phyloP scores from a whole-genome alignment of 164 flowering plant species.

The Pachysandra terminalis region DNA sequence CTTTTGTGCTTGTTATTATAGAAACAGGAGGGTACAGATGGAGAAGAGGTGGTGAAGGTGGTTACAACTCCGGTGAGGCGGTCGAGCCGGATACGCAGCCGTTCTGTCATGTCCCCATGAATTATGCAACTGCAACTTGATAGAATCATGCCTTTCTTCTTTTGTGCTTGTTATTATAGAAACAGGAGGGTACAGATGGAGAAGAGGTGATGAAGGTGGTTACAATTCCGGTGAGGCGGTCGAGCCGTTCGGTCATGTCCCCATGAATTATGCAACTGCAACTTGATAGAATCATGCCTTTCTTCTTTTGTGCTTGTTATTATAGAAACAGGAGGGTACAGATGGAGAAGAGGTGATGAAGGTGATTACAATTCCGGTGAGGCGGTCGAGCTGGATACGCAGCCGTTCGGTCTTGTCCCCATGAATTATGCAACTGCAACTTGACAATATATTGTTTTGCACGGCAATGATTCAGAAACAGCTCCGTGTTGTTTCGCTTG shows the following conservation, averaged over 20 bases:
- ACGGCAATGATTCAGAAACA: constrained; percentile 7
- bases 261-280: constrained; percentile 17
- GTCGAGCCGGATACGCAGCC: constrained; percentile 33
- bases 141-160: too few relatives aligned
- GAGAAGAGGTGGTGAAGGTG: constrained; percentile 14
- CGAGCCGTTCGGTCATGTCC: constrained; percentile 27
- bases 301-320: background rate
- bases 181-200: constrained; percentile 22
- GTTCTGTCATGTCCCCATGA: constrained; percentile 27
- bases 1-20: background rate
- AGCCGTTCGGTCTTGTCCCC: constrained; percentile 26
- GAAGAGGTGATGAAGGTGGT: constrained; percentile 10
- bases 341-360: constrained; percentile 19
- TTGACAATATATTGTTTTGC: background rate
- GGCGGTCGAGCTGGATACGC: constrained; percentile 47
- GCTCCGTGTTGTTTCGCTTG: constrained; percentile 20
- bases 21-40: constrained; percentile 19
- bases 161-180: background rate
- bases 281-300: too few relatives aligned
- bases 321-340: constrained; percentile 16
- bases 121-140: background rate
- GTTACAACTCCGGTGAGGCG: constrained; percentile 39
- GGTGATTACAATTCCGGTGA: constrained; percentile 30
- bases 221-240: constrained; percentile 41
- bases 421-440: constrained; percentile 5